Percentiles rank a stretch among this genome's conserved stretches.
These are phyloP conservation scores for Globisporangium spinosum DNA, from an alignment of 352 stramenopile species.

Conservation along the genomic window DNA sequence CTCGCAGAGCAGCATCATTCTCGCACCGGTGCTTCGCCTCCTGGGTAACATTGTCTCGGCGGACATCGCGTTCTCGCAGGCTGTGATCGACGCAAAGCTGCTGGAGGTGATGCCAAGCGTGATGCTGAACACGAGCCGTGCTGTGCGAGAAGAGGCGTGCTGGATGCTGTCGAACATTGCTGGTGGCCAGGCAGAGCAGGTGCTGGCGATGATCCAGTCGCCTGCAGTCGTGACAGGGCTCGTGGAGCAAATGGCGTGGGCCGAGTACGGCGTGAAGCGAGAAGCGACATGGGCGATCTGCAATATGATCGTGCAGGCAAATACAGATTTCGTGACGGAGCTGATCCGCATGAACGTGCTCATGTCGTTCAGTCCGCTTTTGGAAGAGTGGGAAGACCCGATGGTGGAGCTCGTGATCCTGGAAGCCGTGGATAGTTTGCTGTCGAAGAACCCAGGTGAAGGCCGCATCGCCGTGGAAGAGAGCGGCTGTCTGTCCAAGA, in stretches of 20 bases:
- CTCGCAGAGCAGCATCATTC: constrained; percentile 78
- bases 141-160: constrained; percentile 79
- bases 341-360: constrained; percentile 72
- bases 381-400: constrained; percentile 84
- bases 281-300: constrained; percentile 86
- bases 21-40: constrained; percentile 70
- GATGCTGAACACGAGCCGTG: constrained; percentile 74
- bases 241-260: constrained; percentile 85
- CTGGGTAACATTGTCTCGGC: constrained; percentile 82
- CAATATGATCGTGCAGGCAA: constrained; percentile 80
- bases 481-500: constrained; percentile 67
- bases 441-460: constrained; percentile 62
- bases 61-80: constrained; percentile 71
- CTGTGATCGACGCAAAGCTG: constrained; percentile 73
- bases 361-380: constrained; percentile 61
- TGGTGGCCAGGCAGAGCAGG: constrained; percentile 66
- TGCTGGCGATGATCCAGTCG: constrained; percentile 69
- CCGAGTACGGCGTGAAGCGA: constrained; percentile 80
- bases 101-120: constrained; percentile 81
- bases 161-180: constrained; percentile 89
- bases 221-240: constrained; percentile 59
- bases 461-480: constrained; percentile 72
- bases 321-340: constrained; percentile 50
- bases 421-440: constrained; percentile 66
- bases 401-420: constrained; percentile 86